Evolutionary conservation across 2,329 filamentous ascomycete genomes (phyloP).

Genomic region (Nigrospora sphaerica): DNA sequence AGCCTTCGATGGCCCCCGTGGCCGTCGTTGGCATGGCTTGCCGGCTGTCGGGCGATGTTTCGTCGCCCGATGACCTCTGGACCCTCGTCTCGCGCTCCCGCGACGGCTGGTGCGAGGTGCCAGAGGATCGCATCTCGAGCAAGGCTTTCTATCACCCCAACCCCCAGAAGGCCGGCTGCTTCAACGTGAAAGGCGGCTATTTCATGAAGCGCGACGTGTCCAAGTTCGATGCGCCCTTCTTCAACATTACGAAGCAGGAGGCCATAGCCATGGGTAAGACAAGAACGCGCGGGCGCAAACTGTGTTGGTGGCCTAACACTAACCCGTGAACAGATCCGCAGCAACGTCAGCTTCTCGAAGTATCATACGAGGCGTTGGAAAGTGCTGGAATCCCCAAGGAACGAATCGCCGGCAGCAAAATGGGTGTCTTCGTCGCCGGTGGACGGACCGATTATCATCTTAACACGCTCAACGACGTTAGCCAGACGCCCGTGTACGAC

Average conservation of each 20-base stretch:
- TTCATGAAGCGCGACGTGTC: conserved; percentile 21
- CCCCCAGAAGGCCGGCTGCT: conserved; percentile 20
- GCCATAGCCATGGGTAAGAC: conserved; percentile 24
- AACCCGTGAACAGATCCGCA: conserved; percentile 12
- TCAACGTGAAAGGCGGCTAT: conserved; percentile 23
- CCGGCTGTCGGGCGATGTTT: conserved; percentile 26
- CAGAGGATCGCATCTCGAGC: conserved; percentile 21
- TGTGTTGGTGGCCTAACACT: not conserved
- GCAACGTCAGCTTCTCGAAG: conserved; percentile 23
- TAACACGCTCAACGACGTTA: conserved; percentile 9
- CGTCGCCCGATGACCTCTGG: conserved; percentile 28
- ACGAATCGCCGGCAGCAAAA: conserved; percentile 17
- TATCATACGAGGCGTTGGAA: conserved; percentile 26
- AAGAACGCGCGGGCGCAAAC: not conserved
- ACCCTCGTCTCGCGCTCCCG: conserved; percentile 27
- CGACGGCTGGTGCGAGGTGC: conserved; percentile 26
- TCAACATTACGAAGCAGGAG: conserved; percentile 26
- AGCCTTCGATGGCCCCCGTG: conserved; percentile 14
- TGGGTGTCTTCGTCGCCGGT: conserved; percentile 24
- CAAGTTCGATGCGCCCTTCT: conserved; percentile 25
- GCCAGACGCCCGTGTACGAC: conserved; percentile 16
- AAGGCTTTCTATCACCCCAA: conserved; percentile 24
- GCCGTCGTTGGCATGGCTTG: conserved; percentile 29
- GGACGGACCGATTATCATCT: conserved; percentile 10
- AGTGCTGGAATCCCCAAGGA: conserved; percentile 22